These are phyloP conservation scores for Effrenium voratum DNA, from an alignment of 73 alveolate genomes.

Conservation along the genomic window DNA sequence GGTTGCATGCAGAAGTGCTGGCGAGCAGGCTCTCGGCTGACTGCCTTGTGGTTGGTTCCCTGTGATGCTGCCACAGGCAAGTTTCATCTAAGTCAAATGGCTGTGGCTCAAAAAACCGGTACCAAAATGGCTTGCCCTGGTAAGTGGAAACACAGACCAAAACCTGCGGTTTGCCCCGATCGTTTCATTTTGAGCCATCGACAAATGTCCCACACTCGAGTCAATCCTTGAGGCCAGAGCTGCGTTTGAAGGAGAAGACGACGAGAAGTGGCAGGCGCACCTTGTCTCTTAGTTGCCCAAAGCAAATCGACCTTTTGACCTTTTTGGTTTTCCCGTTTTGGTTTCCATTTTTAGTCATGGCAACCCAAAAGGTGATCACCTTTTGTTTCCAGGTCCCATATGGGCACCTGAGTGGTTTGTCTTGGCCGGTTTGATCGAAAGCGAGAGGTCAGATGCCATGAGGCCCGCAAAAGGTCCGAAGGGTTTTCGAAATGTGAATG, in stretches of 20 bases:
- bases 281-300: background rate
- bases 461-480: too few relatives aligned
- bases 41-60: too few relatives aligned
- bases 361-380: background rate
- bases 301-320: background rate
- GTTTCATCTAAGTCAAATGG: background rate
- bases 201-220: too few relatives aligned
- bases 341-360: background rate
- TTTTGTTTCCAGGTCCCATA: too few relatives aligned
- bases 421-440: background rate
- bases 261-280: constrained; percentile 50
- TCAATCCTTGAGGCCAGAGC: constrained; percentile 7
- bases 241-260: constrained; percentile 49
- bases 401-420: background rate
- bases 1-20: too few relatives aligned
- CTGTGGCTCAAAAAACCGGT: background rate
- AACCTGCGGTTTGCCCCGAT: background rate
- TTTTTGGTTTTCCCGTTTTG: background rate
- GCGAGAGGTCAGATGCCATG: too few relatives aligned
- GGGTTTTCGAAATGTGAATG: too few relatives aligned
- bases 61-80: too few relatives aligned
- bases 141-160: background rate
- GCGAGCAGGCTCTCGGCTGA: too few relatives aligned
- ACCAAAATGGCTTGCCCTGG: background rate
- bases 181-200: background rate